These are phyloP conservation scores for Taphrina pruni DNA, from an alignment of 1,139 yeast species.

Conservation along the genomic window DNA sequence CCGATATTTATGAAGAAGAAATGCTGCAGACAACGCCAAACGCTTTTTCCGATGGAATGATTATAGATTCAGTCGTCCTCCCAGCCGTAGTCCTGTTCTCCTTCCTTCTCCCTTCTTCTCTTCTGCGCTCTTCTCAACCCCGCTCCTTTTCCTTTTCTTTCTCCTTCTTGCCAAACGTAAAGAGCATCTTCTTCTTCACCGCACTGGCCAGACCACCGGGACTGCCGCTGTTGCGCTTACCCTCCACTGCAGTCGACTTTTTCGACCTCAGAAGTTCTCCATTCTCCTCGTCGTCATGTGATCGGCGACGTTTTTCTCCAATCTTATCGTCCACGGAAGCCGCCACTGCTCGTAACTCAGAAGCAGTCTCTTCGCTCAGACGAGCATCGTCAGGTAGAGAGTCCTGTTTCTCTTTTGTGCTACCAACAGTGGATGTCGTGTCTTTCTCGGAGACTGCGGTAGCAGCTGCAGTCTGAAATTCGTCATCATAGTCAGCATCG, in stretches of 20 bases:
- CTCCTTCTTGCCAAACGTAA: constrained; percentile 32
- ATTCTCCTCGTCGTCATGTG: constrained; percentile 20
- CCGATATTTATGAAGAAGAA: neutral
- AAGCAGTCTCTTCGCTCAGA: neutral
- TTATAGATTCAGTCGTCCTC: neutral
- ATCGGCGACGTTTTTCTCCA: constrained; percentile 28
- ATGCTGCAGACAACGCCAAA: constrained; percentile 11
- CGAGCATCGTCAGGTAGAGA: neutral
- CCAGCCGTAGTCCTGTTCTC: too few relatives aligned
- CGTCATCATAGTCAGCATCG: constrained; percentile 29
- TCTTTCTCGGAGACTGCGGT: neutral
- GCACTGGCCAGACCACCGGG: constrained; percentile 33
- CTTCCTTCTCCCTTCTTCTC: too few relatives aligned
- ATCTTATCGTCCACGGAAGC: constrained; percentile 22
- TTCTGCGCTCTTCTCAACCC: neutral
- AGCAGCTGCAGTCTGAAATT: neutral
- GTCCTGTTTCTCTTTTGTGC: neutral
- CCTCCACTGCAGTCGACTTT: constrained; percentile 19
- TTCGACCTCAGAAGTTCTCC: constrained; percentile 13
- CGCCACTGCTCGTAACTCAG: constrained; percentile 1
- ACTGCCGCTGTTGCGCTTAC: constrained; percentile 19
- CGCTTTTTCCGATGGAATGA: constrained; percentile 2
- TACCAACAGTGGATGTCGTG: neutral
- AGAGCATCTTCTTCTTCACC: constrained; percentile 26
- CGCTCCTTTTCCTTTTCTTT: constrained; percentile 18